These are phyloP conservation scores for Populus nigra DNA, from an alignment of 345 rosid species.

Conservation along the genomic window DNA sequence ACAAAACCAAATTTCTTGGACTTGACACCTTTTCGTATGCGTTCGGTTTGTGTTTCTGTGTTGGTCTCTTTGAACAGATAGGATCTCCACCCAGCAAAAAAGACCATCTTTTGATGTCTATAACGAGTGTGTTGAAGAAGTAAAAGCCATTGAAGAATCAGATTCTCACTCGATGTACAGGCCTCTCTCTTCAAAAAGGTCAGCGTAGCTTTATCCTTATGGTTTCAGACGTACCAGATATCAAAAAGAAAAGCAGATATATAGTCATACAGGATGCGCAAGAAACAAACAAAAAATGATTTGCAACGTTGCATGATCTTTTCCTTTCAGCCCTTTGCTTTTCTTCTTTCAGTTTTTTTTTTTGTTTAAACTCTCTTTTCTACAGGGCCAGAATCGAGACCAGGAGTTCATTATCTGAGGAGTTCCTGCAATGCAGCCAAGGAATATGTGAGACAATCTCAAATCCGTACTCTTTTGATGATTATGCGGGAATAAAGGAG, in stretches of 20 bases:
- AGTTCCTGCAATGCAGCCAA: conserved; percentile 47
- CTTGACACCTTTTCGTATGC: not conserved
- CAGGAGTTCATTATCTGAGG: conserved; percentile 46
- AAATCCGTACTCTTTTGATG: conserved; percentile 38
- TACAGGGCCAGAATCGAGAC: conserved; percentile 47
- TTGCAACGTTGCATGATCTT: conserved; percentile 25
- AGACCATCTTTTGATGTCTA: conserved; percentile 40
- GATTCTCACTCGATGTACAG: conserved; percentile 37
- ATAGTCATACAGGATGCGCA: not conserved
- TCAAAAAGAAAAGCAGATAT: conserved; percentile 11
- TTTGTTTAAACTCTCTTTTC: conserved; percentile 19
- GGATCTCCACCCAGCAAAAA: conserved; percentile 30
- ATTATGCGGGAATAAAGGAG: conserved; percentile 34
- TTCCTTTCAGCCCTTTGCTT: conserved; percentile 19
- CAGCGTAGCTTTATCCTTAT: conserved; percentile 14
- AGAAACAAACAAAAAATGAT: conserved; percentile 35
- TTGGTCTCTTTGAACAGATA: conserved; percentile 25
- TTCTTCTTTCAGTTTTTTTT: conserved; percentile 4
- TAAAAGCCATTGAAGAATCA: conserved; percentile 38
- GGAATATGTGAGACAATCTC: conserved; percentile 39
- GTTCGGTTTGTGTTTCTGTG: not conserved
- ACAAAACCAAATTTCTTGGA: not conserved
- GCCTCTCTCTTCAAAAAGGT: conserved; percentile 44
- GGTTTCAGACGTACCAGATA: conserved; percentile 8
- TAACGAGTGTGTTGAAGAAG: conserved; percentile 35